Conservation (phyloP, 2,329 filamentous ascomycete species). For the Aspergillus fumigatus region DNA sequence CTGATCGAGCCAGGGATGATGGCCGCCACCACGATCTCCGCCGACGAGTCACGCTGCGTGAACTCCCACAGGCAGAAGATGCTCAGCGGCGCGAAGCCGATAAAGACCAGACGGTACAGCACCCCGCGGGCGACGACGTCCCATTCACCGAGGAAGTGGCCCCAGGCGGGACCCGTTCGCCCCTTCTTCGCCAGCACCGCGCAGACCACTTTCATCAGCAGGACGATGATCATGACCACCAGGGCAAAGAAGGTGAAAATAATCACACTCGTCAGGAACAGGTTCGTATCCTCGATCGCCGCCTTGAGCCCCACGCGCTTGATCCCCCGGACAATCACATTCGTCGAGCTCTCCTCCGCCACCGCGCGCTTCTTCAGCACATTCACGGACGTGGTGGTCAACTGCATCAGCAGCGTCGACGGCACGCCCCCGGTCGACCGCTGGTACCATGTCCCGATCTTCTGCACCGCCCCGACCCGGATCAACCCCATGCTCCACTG, state of each 20-base stretch:
- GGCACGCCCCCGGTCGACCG: slow-evolving; percentile 83
- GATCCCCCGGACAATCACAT: slow-evolving; percentile 68
- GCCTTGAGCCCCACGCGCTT: slow-evolving; percentile 83
- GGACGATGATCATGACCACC: slow-evolving; percentile 65
- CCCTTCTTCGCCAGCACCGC: slow-evolving; percentile 68
- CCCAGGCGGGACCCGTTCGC: slow-evolving; percentile 69
- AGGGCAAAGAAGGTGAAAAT: slow-evolving; percentile 84
- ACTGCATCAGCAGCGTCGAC: slow-evolving; percentile 68
- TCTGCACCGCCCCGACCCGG: slow-evolving; percentile 75
- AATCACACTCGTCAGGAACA: slow-evolving; percentile 84
- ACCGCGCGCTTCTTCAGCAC: slow-evolving; percentile 57
- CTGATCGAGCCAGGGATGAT: slow-evolving; percentile 81
- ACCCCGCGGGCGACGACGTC: slow-evolving; percentile 90
- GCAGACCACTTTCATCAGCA: slow-evolving; percentile 73
- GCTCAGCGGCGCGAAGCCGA: slow-evolving; percentile 86
- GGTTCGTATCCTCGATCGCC: slow-evolving; percentile 79
- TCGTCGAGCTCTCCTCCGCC: slow-evolving; percentile 30
- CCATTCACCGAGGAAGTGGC: slow-evolving; percentile 89
- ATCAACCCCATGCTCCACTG: slow-evolving; percentile 98
- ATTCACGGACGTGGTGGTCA: slow-evolving; percentile 71
- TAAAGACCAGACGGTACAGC: slow-evolving; percentile 80
- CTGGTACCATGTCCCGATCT: slow-evolving; percentile 90
- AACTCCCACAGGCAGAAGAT: slow-evolving; percentile 93
- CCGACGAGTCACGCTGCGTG: slow-evolving; percentile 76
- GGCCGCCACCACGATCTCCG: slow-evolving; percentile 77